Percentiles rank a stretch among this genome's conserved stretches.
Conservation (phyloP, 31 red algal species). For the Porphyra umbilicalis region DNA sequence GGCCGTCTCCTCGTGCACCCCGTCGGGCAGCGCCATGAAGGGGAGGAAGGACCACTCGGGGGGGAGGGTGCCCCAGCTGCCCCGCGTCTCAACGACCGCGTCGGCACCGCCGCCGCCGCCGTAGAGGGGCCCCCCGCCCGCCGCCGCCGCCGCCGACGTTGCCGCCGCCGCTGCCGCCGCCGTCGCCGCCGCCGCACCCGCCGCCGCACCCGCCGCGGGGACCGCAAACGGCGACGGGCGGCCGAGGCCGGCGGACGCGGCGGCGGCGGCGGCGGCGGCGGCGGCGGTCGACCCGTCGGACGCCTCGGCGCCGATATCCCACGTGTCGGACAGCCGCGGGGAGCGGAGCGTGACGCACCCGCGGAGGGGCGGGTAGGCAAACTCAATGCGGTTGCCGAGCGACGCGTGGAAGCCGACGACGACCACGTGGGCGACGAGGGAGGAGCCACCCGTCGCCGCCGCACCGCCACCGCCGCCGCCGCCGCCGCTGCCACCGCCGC, state of each 20-base stretch:
- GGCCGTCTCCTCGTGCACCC: slow-evolving; percentile 46
- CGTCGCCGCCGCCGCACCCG: background rate
- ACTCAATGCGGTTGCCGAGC: slow-evolving; percentile 81
- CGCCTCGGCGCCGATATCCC: slow-evolving; percentile 20
- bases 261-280: background rate
- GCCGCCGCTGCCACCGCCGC: background rate
- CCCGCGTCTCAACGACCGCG: background rate
- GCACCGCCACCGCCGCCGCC: background rate
- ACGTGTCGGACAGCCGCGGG: slow-evolving; percentile 62
- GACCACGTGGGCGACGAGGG: slow-evolving; percentile 74
- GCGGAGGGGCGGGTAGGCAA: slow-evolving; percentile 74
- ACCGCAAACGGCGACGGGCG: background rate
- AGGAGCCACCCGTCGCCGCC: background rate
- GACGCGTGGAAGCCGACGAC: slow-evolving; percentile 85
- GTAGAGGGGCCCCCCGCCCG: background rate
- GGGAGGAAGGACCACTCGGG: slow-evolving; percentile 63
- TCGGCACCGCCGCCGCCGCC: background rate
- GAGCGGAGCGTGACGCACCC: slow-evolving; percentile 55
- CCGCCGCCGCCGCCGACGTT: no score
- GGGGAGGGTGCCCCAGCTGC: slow-evolving; percentile 53
- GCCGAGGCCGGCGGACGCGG: background rate
- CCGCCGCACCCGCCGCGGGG: background rate
- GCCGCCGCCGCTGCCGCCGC: no score
- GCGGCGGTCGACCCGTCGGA: background rate
- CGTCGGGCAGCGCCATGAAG: slow-evolving; percentile 76